Percentiles rank a stretch among this genome's conserved stretches.
Conservation (phyloP, 140 eudicot genomes). For the Flaveria floridana region DNA sequence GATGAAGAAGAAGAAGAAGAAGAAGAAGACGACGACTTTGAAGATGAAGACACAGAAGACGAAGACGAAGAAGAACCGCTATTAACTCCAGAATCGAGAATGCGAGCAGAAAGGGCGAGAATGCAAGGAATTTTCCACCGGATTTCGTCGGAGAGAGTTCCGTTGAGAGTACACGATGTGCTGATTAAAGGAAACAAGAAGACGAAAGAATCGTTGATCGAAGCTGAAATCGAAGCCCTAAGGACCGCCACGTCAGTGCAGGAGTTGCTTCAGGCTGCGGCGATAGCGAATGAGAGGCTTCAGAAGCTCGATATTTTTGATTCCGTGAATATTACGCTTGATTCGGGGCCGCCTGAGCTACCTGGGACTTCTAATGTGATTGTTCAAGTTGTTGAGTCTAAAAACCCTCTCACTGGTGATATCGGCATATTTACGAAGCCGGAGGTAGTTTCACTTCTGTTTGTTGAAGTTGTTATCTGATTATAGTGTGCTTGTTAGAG, state of each 20-base stretch:
- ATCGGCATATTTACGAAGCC: slow-evolving; percentile 48
- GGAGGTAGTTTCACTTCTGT: slow-evolving; percentile 33
- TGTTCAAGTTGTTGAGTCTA: slow-evolving; percentile 47
- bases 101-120: slow-evolving; percentile 29
- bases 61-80: slow-evolving; percentile 41
- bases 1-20: slow-evolving; percentile 29
- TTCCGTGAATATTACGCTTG: slow-evolving; percentile 68
- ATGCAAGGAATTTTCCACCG: slow-evolving; percentile 47
- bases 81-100: slow-evolving; percentile 30
- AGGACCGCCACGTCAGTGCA: slow-evolving; percentile 53
- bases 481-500: slow-evolving; percentile 4
- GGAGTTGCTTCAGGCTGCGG: slow-evolving; percentile 76
- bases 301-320: slow-evolving; percentile 63
- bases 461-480: background rate
- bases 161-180: slow-evolving; percentile 47
- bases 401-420: slow-evolving; percentile 45
- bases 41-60: slow-evolving; percentile 35
- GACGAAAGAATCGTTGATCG: slow-evolving; percentile 72
- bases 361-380: slow-evolving; percentile 81
- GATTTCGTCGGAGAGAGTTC: slow-evolving; percentile 53
- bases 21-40: slow-evolving; percentile 37
- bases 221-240: slow-evolving; percentile 57
- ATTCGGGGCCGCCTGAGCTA: slow-evolving; percentile 80
- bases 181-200: slow-evolving; percentile 71
- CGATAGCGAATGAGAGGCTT: slow-evolving; percentile 56